A percentile compares a stretch with the other conserved stretches of the same genome.
Conservation (phyloP, 2,329 filamentous ascomycete species). For the Akanthomyces muscarius region DNA sequence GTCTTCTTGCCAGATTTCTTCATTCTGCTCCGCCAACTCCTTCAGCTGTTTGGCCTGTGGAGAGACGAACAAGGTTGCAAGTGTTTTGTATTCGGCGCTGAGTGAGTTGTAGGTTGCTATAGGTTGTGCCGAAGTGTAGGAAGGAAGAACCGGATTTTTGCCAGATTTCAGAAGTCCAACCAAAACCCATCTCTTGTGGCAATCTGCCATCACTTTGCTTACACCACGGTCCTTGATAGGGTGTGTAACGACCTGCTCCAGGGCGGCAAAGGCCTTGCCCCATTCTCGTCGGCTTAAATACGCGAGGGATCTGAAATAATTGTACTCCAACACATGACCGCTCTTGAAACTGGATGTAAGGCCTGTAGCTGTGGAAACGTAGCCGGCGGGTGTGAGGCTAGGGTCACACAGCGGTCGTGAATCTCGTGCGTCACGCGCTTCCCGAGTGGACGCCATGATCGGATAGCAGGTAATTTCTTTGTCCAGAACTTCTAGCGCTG, state of each 20-base stretch:
- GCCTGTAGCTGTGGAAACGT: conserved; percentile 55
- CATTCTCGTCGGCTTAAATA: conserved; percentile 60
- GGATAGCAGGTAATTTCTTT: conserved; percentile 65
- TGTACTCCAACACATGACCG: conserved; percentile 61
- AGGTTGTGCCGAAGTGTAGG: conserved; percentile 49
- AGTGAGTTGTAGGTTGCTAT: conserved; percentile 55
- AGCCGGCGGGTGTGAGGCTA: conserved; percentile 45
- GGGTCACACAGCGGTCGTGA: conserved; percentile 43
- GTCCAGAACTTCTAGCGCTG: conserved; percentile 58
- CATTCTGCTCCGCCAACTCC: conserved; percentile 58
- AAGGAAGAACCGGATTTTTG: conserved; percentile 50
- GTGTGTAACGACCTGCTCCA: conserved; percentile 63
- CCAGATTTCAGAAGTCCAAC: conserved; percentile 69
- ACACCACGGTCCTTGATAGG: conserved; percentile 59
- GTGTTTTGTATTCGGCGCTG: conserved; percentile 64
- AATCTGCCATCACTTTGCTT: conserved; percentile 79
- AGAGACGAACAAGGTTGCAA: conserved; percentile 66
- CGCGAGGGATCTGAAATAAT: conserved; percentile 59
- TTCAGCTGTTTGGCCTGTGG: conserved; percentile 53
- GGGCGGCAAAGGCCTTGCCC: conserved; percentile 56
- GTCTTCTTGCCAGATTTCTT: conserved; percentile 62
- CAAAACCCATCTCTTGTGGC: conserved; percentile 88
- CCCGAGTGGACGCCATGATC: conserved; percentile 29
- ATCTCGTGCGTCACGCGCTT: conserved; percentile 27
- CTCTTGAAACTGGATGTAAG: conserved; percentile 53